phyloP scores from a whole-genome alignment of 2,329 filamentous ascomycete genomes.

The Alternaria arborescens region DNA sequence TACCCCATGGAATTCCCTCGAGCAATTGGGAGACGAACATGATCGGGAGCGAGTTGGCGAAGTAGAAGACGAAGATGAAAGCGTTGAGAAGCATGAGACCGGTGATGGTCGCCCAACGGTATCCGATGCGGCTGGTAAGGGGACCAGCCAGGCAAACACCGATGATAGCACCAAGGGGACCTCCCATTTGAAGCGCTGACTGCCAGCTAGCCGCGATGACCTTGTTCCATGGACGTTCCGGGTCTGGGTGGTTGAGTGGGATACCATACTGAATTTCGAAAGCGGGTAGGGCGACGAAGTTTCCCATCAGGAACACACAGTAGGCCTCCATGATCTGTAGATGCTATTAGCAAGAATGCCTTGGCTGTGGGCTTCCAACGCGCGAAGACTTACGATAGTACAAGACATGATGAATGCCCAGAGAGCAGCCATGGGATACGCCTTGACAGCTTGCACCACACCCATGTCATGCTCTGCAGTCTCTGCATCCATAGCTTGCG shows the following conservation, averaged over 20 bases:
- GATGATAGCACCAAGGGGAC: conserved; percentile 67
- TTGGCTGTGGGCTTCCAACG: conserved; percentile 15
- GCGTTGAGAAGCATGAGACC: conserved; percentile 66
- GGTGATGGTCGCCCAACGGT: conserved; percentile 66
- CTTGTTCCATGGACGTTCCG: conserved; percentile 7
- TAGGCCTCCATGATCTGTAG: conserved; percentile 71
- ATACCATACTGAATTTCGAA: conserved; percentile 62
- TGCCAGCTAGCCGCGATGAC: conserved; percentile 66
- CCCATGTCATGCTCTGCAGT: conserved; percentile 61
- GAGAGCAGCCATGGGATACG: conserved; percentile 62
- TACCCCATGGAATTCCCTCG: conserved; percentile 71
- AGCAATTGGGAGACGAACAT: conserved; percentile 65
- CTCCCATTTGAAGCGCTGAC: conserved; percentile 64
- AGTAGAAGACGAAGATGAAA: conserved; percentile 69
- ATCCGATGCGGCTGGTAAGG: conserved; percentile 66
- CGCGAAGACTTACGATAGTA: conserved; percentile 58
- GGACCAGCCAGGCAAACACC: conserved; percentile 68
- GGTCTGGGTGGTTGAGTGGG: background rate
- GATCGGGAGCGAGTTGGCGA: conserved; percentile 58
- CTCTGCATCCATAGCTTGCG: conserved; percentile 66
- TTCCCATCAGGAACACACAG: conserved; percentile 68
- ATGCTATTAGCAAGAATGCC: conserved; percentile 22
- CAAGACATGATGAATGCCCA: conserved; percentile 66
- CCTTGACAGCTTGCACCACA: conserved; percentile 59
- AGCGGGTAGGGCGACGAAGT: conserved; percentile 62